Conservation (phyloP, 176 grass and related monocot species). For the Rhipidocladum racemiflorum region DNA sequence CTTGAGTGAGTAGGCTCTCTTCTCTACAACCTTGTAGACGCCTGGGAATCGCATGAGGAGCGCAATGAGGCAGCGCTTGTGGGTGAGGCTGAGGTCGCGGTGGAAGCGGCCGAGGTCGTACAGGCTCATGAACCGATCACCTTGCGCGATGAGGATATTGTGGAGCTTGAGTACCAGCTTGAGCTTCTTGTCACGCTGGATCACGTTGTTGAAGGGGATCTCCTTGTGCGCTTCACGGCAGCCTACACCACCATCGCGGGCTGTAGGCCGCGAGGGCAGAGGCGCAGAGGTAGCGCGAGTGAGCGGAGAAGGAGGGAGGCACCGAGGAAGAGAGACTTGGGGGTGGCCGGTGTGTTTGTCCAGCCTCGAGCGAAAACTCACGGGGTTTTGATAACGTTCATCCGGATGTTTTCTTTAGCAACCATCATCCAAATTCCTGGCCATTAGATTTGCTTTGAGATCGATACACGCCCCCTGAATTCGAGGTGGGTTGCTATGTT, state of each 20-base stretch:
- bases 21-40: conserved; percentile 82
- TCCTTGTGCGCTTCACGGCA: conserved; percentile 91
- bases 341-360: no score
- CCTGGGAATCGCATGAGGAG: conserved; percentile 79
- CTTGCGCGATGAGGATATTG: conserved; percentile 72
- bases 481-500: no score
- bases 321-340: conserved; percentile 49
- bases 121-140: conserved; percentile 84
- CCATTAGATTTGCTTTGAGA: no score
- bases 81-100: conserved; percentile 84
- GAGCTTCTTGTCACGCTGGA: conserved; percentile 94
- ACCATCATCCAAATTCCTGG: no score
- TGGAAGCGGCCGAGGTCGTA: conserved; percentile 83
- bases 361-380: no score
- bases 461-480: no score
- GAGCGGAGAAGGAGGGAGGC: conserved; percentile 21
- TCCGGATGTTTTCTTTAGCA: no score
- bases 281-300: conserved; percentile 18
- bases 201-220: conserved; percentile 78
- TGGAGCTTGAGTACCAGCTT: conserved; percentile 93
- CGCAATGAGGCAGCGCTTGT: conserved; percentile 89
- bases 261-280: conserved; percentile 21
- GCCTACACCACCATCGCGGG: conserved; percentile 49
- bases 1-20: conserved; percentile 85
- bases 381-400: no score